Evolutionary conservation across 2,329 filamentous ascomycete species (phyloP), one percentile per base, ranked within the genome.

Genomic region (Cercospora zeina): DNA sequence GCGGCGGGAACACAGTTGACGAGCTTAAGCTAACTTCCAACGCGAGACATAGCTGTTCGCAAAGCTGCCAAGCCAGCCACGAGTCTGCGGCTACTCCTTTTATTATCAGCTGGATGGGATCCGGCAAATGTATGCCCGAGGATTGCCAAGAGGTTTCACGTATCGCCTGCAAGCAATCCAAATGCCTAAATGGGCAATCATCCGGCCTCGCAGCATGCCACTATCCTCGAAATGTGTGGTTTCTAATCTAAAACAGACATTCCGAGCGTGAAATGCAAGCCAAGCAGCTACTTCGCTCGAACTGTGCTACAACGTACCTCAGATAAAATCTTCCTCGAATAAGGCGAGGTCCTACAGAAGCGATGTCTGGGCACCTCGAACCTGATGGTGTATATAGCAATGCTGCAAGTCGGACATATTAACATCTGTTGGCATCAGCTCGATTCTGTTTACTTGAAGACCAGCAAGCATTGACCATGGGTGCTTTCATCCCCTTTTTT

Each of bases 271-370:
- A 10, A 24, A 24, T 45, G 39, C 39, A 45, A 10, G 39, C 39
- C 39, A 45, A 45, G 39, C 16, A 45, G 16, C 39, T 19, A 42
- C 39, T 42, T 42, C 16, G 11, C 39, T 45, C 39, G 39, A 45
- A 45, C 30, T 14, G 47, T 30, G 14, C 47, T 30, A 51, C 47
- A 11, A 27, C 24, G 9, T 11, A n/a, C 30, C 24, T 33, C 47
- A 51, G 47, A 51, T 51, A 51, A 30, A 51, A 24, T 45, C 19
- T 51, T 51, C 47, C 47, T 51, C 47, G 47, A 51, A 51, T 51
- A 24, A 51, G 21, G 47, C 47, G 47, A 51, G 24, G 24, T 51
- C 30, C 47, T 16, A 13, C 24, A 10, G 24, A 51, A 33, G 30
- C 30, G 47, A 51, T 30, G 24, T 30, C 14, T 33, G 30, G 24